These are phyloP conservation scores for Boeremia exigua DNA, from an alignment of 2,329 filamentous ascomycete species.

Conservation along the genomic window DNA sequence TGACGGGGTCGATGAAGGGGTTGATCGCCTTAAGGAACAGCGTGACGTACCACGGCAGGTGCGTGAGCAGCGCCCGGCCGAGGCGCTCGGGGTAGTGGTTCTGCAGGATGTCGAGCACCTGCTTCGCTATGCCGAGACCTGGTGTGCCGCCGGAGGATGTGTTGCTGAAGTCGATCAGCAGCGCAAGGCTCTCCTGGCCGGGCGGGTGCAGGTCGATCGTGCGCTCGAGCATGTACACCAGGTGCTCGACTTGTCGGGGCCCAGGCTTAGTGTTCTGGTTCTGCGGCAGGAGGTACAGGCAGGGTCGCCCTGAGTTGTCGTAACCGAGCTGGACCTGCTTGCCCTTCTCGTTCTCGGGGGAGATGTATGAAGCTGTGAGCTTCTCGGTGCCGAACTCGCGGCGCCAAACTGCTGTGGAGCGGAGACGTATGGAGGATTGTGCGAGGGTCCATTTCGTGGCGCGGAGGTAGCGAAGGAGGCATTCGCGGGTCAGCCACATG, in stretches of 20 bases:
- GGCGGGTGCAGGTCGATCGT: slow-evolving; percentile 86
- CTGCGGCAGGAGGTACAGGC: slow-evolving; percentile 86
- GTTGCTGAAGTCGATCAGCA: slow-evolving; percentile 91
- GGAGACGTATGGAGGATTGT: slow-evolving; percentile 79
- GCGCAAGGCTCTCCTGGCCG: slow-evolving; percentile 82
- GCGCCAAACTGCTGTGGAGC: slow-evolving; percentile 83
- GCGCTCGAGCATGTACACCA: slow-evolving; percentile 95
- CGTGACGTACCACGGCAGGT: slow-evolving; percentile 88
- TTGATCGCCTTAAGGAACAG: slow-evolving; percentile 97
- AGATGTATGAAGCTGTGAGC: slow-evolving; percentile 85
- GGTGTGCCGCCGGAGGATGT: slow-evolving; percentile 79
- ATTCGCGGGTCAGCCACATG: slow-evolving; percentile 91
- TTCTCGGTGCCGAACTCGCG: slow-evolving; percentile 81
- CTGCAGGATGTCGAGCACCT: slow-evolving; percentile 90
- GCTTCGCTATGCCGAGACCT: slow-evolving; percentile 74
- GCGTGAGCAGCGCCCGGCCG: slow-evolving; percentile 86
- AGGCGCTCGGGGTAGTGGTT: slow-evolving; percentile 94
- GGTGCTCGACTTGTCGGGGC: slow-evolving; percentile 86
- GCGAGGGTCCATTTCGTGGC: slow-evolving; percentile 85
- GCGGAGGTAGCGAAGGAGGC: slow-evolving; percentile 88
- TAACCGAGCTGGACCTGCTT: slow-evolving; percentile 92
- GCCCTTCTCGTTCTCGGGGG: slow-evolving; percentile 92
- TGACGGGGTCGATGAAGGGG: slow-evolving; percentile 95
- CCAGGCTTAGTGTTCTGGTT: slow-evolving; percentile 90
- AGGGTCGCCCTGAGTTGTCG: slow-evolving; percentile 84